Base-by-base conservation (phyloP, 2,329 filamentous ascomycete species). In the Fusarium tanahbumbuense region DNA sequence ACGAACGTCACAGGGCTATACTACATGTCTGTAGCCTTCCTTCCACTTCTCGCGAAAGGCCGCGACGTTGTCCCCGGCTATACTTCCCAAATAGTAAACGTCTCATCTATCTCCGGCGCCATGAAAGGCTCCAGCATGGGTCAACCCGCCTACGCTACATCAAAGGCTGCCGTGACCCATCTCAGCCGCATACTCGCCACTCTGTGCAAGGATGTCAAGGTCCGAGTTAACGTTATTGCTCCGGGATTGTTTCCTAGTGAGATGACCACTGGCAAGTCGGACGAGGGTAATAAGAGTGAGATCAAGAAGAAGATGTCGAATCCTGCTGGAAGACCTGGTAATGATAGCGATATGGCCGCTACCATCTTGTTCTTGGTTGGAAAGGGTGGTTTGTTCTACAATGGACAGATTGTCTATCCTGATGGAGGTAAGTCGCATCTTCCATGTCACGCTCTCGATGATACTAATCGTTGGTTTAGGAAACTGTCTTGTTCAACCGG, bases 111-210 rank as follows among this genome's bases (percentile, higher is more conserved):
- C 3, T 64, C 61, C 0, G 61, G 61, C 15, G 59, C 44, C 0
- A 64, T 64, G 50, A 64, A 64, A 5, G 50, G 61, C 0, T 64
- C 61, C 0, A 64, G 59, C 20, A 50, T 46, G 61, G 59, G 61
- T 0, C 61, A 64, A 1, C 50, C 61, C 1, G 13, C 34, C 13
- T 64, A 64, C 0, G 59, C 61, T 0, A 49, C 59, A 10, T 64
- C 61, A 1, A 64, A 50, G 10, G 61, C 61, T 6, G 61, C 59
- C 2, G 13, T 64, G 0, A 64, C 59, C 0, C 61, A 64, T 18
- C 59, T 64, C 5, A 64, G 59, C 2, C 61, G 61, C 11, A 64
- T 64, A 2, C 53, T 64, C 3, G 61, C 61, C 8, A 64, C 61
- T 8, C 37, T 64, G 2, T 25, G 28, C 15, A 64, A 64, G 18